Conservation (phyloP, 768 basidiomycete genomes). For the Kwoniella mangroviensis region DNA sequence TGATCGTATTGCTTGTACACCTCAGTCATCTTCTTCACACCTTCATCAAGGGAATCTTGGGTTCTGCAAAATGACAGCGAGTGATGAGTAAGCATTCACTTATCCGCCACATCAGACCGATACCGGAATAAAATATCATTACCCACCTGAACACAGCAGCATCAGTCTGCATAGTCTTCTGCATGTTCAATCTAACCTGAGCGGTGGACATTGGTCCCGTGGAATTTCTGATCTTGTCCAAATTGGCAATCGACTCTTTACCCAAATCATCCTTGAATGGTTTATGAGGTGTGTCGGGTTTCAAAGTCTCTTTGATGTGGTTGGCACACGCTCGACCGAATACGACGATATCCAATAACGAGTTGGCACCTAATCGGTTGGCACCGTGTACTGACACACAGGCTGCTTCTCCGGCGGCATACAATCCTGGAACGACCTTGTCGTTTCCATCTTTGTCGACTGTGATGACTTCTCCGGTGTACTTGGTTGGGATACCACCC, state of each 20-base stretch:
- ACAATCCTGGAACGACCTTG: slow-evolving; percentile 90
- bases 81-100: background rate
- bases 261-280: slow-evolving; percentile 84
- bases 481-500: slow-evolving; percentile 99
- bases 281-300: slow-evolving; percentile 89
- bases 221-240: slow-evolving; percentile 78
- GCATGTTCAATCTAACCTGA: slow-evolving; percentile 91
- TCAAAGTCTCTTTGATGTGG: slow-evolving; percentile 89
- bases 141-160: slow-evolving; percentile 88
- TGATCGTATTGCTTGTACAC: slow-evolving; percentile 89
- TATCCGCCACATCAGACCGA: background rate
- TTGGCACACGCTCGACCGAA: slow-evolving; percentile 99
- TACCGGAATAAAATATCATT: background rate
- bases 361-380: slow-evolving; percentile 99
- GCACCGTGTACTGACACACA: slow-evolving; percentile 99
- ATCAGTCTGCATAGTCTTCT: slow-evolving; percentile 98
- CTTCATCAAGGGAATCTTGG: slow-evolving; percentile 85
- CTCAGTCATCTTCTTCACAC: slow-evolving; percentile 79
- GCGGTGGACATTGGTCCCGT: slow-evolving; percentile 84
- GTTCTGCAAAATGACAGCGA: slow-evolving; percentile 64
- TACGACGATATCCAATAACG: slow-evolving; percentile 96
- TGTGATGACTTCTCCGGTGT: slow-evolving; percentile 95
- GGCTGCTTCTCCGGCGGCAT: slow-evolving; percentile 98
- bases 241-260: slow-evolving; percentile 76
- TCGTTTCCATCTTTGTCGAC: slow-evolving; percentile 87